A percentile compares a stretch with the other conserved stretches of the same genome.
Evolutionary conservation across 345 rosid genomes (phyloP).

Genomic region (Salix purpurea): DNA sequence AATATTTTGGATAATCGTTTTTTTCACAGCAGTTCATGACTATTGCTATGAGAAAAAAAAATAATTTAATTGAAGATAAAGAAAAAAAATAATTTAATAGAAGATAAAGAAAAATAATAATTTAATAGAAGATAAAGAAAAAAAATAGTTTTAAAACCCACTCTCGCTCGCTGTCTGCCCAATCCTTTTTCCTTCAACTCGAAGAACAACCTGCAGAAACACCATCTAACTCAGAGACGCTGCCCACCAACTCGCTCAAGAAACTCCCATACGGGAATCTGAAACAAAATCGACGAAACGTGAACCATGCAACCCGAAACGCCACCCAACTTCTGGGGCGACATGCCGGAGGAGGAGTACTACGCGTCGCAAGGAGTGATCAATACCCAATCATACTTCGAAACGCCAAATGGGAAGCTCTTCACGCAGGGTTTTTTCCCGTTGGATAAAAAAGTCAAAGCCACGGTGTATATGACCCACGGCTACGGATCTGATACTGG

Average conservation of each 20-base stretch:
- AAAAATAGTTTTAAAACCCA: background rate
- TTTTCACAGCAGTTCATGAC: no score
- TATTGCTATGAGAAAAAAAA: no score
- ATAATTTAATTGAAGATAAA: no score
- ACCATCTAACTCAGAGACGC: background rate
- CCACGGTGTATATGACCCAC: conserved; percentile 71
- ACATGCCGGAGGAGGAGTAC: conserved; percentile 83
- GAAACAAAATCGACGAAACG: background rate
- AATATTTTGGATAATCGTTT: no score
- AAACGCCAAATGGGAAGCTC: conserved; percentile 76
- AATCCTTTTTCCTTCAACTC: no score
- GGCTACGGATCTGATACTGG: conserved; percentile 95
- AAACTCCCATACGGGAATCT: background rate
- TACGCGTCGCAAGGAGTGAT: conserved; percentile 79
- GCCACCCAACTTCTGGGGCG: conserved; percentile 77
- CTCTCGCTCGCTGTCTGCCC: no score
- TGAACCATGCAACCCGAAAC: conserved; percentile 19
- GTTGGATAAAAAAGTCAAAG: conserved; percentile 65
- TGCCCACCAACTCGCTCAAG: background rate
- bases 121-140: no score
- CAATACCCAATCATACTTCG: conserved; percentile 70
- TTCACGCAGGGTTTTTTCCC: conserved; percentile 84
- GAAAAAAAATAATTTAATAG: no score
- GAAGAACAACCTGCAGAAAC: background rate
- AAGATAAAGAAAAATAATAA: no score